phyloP scores from a whole-genome alignment of 179 eudicot species.

The Camellia oleifera region DNA sequence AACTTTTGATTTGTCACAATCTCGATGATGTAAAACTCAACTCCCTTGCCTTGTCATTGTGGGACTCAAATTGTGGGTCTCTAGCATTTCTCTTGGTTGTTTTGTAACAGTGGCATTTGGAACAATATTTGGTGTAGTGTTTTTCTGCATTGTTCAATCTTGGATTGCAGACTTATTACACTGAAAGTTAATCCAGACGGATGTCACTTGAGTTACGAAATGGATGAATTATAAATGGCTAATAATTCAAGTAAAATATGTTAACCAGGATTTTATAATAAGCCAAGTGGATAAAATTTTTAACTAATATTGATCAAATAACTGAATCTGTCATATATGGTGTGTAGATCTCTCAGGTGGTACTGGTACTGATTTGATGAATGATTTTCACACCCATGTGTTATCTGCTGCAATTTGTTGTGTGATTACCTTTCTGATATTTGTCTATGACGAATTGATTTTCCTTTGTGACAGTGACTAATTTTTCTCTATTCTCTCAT shows the following conservation, averaged over 20 bases:
- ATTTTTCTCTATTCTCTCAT: conserved; percentile 1
- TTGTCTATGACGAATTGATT: not conserved
- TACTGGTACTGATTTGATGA: not conserved
- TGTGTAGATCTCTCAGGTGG: not conserved
- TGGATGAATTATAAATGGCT: not conserved
- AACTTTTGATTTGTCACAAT: too few species aligned
- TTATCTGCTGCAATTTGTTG: not conserved
- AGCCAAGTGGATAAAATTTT: not conserved
- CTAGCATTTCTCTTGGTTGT: not conserved
- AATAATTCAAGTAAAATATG: not conserved
- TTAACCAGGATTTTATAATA: not conserved
- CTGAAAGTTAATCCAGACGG: not conserved
- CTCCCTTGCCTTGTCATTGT: too few species aligned
- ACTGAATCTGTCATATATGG: not conserved
- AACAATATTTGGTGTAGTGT: not conserved
- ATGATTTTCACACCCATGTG: not conserved
- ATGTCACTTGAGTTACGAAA: not conserved
- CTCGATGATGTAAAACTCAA: too few species aligned
- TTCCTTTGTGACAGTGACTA: not conserved
- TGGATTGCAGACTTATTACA: not conserved
- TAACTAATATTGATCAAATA: not conserved
- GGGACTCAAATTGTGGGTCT: too few species aligned
- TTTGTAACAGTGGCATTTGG: not conserved
- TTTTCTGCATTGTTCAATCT: not conserved
- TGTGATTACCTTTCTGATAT: not conserved